A percentile compares a stretch with the other conserved stretches of the same genome.
Conservation (phyloP, 2,329 filamentous ascomycete species). For the Penicillium hordei region DNA sequence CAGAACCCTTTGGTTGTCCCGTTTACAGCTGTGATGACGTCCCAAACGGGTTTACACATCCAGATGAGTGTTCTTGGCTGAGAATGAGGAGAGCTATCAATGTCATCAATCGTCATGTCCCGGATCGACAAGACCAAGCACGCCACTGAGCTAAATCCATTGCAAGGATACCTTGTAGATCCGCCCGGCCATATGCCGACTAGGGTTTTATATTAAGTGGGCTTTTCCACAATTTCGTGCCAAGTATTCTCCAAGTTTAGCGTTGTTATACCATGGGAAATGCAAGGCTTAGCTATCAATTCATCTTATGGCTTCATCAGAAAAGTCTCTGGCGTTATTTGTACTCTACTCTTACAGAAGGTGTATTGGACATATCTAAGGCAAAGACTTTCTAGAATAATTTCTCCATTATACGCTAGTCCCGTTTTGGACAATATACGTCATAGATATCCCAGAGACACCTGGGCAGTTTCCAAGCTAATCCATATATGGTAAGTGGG, state of each 20-base stretch:
- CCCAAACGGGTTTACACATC: slow-evolving; percentile 1
- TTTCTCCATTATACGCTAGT: not conserved
- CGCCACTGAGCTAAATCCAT: slow-evolving; percentile 13
- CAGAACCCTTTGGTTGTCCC: not conserved
- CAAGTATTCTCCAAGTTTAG: not conserved
- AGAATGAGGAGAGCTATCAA: slow-evolving; percentile 1
- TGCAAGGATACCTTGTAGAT: not conserved
- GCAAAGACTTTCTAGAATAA: not conserved
- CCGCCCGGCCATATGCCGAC: not conserved
- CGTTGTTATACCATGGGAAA: not conserved
- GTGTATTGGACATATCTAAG: not conserved
- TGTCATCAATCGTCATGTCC: slow-evolving; percentile 22
- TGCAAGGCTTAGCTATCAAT: not conserved
- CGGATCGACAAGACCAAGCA: slow-evolving; percentile 3
- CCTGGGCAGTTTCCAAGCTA: not conserved
- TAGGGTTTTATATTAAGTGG: not conserved
- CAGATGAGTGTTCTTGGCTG: not conserved
- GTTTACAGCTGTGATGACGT: slow-evolving; percentile 20
- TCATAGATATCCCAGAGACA: not conserved
- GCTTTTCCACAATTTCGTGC: not conserved
- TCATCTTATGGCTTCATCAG: not conserved
- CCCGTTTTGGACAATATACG: not conserved
- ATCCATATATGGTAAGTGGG: not conserved
- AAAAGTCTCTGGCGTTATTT: not conserved
- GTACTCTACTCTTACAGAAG: not conserved